Evolutionary conservation across 805 yeast genomes (phyloP), one percentile per base, ranked within the genome.

Genomic region (Ogataea zsoltii): DNA sequence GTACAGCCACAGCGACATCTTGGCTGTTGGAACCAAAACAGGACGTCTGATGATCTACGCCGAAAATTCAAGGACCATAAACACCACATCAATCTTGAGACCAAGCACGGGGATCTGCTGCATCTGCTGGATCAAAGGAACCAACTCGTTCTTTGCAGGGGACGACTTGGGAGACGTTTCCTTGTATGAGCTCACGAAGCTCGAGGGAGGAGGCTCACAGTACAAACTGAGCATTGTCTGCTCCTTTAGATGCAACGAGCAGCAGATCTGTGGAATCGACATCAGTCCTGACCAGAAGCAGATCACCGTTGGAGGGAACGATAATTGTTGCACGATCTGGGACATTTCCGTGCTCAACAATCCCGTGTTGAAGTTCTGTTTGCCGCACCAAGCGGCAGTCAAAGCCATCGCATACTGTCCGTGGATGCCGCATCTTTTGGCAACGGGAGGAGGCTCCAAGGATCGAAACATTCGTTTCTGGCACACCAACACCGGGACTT

Each of bases 371-470:
- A 64, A 68, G 48, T 79, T 73, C 58, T 60, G 65, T 9, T 68
- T 90, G 41, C 78, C 74, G 1, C 97, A 91, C 57, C 68, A 71
- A 2, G 96, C 96, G 1, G 97, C 97, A 0, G 91, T 91, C 0
- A 90, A 90, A 56, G 97, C 96, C 0, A 70, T 91, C 36, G 85
- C 92, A 3, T 91, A 79, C 56, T 91, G 97, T 60, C 97, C 97
- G 0, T 90, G 97, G 97, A 75, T 88, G 15, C 80, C 80, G 12
- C 74, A 85, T 2, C 66, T 91, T 7, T 62, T 91, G 29, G 97
- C 92, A 0, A 89, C 97, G 0, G 97, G 97, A 0, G 97, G 94
- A 2, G 97, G 97, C 0, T 79, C 84, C 16, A 82, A 80, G 55
- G 97, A 91, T 61, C 69, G 91, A 41, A 76, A 76, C n/a, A 77